Base-by-base conservation (phyloP, 202 grass and related monocot genomes). In the Carex sylvatica region DNA sequence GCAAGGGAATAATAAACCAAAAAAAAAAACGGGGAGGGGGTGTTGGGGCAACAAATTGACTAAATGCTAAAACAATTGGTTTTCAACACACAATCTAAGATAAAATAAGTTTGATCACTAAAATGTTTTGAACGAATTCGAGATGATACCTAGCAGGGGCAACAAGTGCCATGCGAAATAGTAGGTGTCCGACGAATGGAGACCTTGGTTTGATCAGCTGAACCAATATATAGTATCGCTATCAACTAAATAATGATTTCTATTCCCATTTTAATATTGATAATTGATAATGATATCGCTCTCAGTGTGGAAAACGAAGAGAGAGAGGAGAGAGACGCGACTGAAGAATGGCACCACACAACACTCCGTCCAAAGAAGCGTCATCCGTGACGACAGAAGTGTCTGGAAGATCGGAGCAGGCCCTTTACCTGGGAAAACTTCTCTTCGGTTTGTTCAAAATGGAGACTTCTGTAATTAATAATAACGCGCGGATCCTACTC, bases 121-220 rank as follows among this genome's bases (percentile, higher is more conserved):
- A 53, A 35, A 3, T 35, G 3, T 36, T 59, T 59, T 66, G 10
- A 66, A 66, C 5, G 16, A 42, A 42, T 69, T 69, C 2, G 65
- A 38, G 65, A 51, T 65, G 23, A 61, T 73, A 76, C 26, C 19
- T 76, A 9, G 15, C 20, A 62, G 5, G 67, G 81, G 56, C 8
- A 16, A 86, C 42, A 28, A 20, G 4, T 15, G 30, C n/a, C 65
- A 78, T 80, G 46, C 42, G 44, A 91, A 70, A 52, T 70, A 47
- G 24, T 6, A 31, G 1, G 28, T 15, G 13, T 6, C 1, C 5
- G 4, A 19, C 5, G 18, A 65, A 65, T 33, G 4, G 63, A 65
- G 65, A 13, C 4, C 10, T 46, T 46, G 42, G 42, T 13, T 67
- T 7, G 65, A 38, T 64, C 24, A 67, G 2, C 26, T 16, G 23